phyloP scores from a whole-genome alignment of 225 moss, liverwort and hornwort genomes.

The Pleurozium schreberi region DNA sequence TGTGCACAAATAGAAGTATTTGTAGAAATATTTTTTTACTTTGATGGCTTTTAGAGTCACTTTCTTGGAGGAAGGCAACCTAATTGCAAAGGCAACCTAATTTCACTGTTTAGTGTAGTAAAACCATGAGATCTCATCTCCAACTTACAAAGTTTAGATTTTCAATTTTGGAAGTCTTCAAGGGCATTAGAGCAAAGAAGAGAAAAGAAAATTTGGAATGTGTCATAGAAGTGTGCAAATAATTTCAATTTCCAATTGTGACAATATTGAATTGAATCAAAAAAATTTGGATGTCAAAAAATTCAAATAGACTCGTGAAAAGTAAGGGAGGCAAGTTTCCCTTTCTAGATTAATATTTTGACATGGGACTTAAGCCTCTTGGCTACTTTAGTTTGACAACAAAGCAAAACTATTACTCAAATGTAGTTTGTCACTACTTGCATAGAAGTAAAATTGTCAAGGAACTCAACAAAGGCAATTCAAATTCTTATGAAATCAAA shows the following conservation, averaged over 20 bases:
- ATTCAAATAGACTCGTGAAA: background rate
- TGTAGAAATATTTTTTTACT: too few species aligned
- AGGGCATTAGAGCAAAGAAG: background rate
- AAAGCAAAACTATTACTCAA: background rate
- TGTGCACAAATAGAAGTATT: too few species aligned
- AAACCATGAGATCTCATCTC: background rate
- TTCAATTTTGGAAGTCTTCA: background rate
- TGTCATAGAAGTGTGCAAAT: background rate
- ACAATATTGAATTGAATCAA: background rate
- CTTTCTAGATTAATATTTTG: rapidly evolving
- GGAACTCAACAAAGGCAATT: rapidly evolving
- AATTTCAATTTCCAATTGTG: background rate
- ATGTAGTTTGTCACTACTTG: too few species aligned
- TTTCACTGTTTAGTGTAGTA: too few species aligned
- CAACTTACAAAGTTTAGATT: background rate
- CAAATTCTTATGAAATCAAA: background rate
- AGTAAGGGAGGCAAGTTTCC: rapidly evolving
- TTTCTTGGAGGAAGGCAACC: too few species aligned
- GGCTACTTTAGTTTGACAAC: rapidly evolving
- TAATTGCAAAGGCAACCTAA: too few species aligned
- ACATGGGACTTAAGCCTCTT: too few species aligned
- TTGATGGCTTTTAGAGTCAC: too few species aligned
- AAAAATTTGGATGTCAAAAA: rapidly evolving
- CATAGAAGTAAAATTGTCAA: background rate
- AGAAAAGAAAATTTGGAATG: background rate